Conservation (phyloP, 2,329 filamentous ascomycete genomes). For the Botrytis deweyae region DNA sequence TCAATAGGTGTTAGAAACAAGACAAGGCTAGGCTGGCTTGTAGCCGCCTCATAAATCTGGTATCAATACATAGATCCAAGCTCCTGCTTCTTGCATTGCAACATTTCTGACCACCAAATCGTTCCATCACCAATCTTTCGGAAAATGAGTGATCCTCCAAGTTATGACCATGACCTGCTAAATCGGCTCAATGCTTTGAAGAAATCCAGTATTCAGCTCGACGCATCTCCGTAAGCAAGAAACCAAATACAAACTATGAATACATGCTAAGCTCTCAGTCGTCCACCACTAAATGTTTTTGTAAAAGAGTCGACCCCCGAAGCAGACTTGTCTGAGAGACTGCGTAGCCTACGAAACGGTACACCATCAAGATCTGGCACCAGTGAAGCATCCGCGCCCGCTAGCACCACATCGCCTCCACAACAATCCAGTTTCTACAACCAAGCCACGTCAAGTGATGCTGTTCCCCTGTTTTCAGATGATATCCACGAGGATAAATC, state of each 20-base stretch:
- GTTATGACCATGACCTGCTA: conserved; percentile 36
- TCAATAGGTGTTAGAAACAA: background rate
- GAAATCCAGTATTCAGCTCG: conserved; percentile 35
- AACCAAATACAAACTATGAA: conserved; percentile 6
- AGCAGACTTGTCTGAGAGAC: conserved; percentile 34
- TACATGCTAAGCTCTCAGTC: conserved; percentile 29
- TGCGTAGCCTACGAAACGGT: conserved; percentile 35
- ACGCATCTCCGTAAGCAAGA: conserved; percentile 32
- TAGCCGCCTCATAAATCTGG: conserved; percentile 31
- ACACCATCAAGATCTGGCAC: conserved; percentile 28
- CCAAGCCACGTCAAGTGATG: background rate
- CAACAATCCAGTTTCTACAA: background rate
- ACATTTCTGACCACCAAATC: conserved; percentile 17
- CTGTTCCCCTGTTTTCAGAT: conserved; percentile 24
- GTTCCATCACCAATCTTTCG: background rate
- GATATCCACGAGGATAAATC: conserved; percentile 32
- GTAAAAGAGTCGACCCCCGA: conserved; percentile 30
- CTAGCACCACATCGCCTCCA: conserved; percentile 14
- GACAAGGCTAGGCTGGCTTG: conserved; percentile 33
- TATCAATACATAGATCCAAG: conserved; percentile 19
- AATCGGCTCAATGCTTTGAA: conserved; percentile 38
- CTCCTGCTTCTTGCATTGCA: conserved; percentile 5
- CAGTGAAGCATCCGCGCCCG: conserved; percentile 18
- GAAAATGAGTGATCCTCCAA: conserved; percentile 36
- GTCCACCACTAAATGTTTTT: conserved; percentile 22